Evolutionary conservation across 2,329 filamentous ascomycete genomes (phyloP).

Genomic region (Botryotinia convoluta): DNA sequence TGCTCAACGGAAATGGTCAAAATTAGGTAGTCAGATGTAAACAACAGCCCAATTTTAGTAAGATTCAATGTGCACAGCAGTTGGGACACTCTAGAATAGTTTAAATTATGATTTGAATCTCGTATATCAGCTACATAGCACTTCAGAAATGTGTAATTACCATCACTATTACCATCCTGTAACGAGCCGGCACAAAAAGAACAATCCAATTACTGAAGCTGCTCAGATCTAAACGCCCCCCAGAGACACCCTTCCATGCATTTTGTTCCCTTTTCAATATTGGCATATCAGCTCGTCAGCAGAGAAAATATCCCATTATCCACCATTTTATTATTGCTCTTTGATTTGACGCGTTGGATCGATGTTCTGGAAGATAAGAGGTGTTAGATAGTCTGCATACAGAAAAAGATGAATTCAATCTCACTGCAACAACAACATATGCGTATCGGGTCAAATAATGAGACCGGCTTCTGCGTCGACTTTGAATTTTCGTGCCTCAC

Average conservation of each 20-base stretch:
- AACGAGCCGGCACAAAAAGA: background rate
- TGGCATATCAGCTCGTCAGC: background rate
- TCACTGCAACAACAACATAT: too few relatives aligned
- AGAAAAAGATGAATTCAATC: background rate
- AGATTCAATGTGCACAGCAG: background rate
- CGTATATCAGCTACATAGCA: background rate
- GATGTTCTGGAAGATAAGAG: background rate
- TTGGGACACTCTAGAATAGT: background rate
- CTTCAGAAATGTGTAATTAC: fast-evolving
- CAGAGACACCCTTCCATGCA: background rate
- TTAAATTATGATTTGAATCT: background rate
- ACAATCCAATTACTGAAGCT: background rate
- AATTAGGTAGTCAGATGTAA: background rate
- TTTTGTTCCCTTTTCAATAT: too few relatives aligned
- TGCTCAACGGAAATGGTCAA: fast-evolving
- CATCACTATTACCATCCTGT: background rate
- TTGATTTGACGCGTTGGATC: fast-evolving
- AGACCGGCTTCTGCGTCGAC: fast-evolving
- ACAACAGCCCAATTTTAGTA: fast-evolving
- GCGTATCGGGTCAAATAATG: too few relatives aligned
- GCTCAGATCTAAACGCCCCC: too few relatives aligned
- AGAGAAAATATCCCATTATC: background rate
- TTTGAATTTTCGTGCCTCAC: background rate
- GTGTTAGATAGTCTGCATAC: too few relatives aligned
- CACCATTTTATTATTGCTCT: fast-evolving